Evolutionary conservation across 2,329 filamentous ascomycete genomes (phyloP).

Genomic region (Botrytis fabae): DNA sequence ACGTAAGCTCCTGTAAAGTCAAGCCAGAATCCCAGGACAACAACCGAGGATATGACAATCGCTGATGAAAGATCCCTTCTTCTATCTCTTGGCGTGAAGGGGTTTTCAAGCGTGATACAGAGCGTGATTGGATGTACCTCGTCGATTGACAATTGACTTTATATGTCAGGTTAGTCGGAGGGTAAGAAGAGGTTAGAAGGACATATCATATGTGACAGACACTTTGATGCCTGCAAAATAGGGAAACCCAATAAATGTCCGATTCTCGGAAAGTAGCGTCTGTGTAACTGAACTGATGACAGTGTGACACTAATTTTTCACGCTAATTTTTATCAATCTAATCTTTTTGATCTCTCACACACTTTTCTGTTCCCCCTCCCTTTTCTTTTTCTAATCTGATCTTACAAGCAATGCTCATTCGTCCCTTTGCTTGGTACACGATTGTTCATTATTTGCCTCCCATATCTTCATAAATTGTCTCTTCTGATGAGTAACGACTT

Average conservation of each 20-base stretch:
- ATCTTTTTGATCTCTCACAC: slow-evolving; percentile 23
- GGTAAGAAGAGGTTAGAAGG: neutral
- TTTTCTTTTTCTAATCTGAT: slow-evolving; percentile 5
- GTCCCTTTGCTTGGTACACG: neutral
- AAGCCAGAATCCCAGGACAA: neutral
- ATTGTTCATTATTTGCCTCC: neutral
- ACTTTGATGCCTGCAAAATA: slow-evolving; percentile 2
- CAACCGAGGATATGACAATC: neutral
- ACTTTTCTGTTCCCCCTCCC: neutral
- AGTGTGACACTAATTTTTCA: slow-evolving; percentile 16
- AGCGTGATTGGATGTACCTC: slow-evolving; percentile 6
- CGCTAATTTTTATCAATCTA: slow-evolving; percentile 26
- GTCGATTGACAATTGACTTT: neutral
- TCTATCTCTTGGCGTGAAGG: slow-evolving; percentile 11
- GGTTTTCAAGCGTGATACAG: neutral
- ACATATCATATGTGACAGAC: neutral
- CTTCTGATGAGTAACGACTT: neutral
- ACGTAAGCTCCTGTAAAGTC: slow-evolving; percentile 1
- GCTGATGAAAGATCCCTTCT: neutral
- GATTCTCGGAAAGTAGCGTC: slow-evolving; percentile 19
- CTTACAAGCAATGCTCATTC: slow-evolving; percentile 5
- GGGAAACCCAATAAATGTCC: slow-evolving; percentile 9
- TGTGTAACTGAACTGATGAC: neutral
- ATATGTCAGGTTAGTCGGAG: neutral
- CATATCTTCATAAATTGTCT: neutral